Base-by-base conservation (phyloP, 352 stramenopile species). In the Bremia lactucae region DNA sequence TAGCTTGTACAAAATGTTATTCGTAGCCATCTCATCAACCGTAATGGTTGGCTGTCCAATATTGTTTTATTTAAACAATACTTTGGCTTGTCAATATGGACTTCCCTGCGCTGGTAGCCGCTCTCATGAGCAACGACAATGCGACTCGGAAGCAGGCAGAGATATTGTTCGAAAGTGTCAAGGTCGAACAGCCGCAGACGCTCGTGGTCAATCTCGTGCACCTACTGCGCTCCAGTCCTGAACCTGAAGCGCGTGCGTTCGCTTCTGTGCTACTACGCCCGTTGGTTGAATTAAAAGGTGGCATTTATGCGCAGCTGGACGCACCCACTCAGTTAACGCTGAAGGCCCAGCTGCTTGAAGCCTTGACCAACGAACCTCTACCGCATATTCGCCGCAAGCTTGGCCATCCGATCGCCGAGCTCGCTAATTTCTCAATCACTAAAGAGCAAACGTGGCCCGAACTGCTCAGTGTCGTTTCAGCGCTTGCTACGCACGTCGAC, bases 311-410 rank as follows among this genome's bases (percentile, higher is more conserved):
- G 14, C 42, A 72, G 39, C 62, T 89, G 29, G 69, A 89, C 34
- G 56, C 54, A 15, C n/a, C 54, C 18, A 43, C 72, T 23, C 73
- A 85, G 53, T 35, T 42, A 21, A 55, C 56, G 25, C 55, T 93
- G 51, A 88, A 87, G 56, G 51, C 52, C 34, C 65, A 90, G 59
- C 62, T 93, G 46, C 60, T 93, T 20, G 71, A 86, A 40, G 69
- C 75, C 14, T 55, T 93, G 8, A 49, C 55, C 18, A 46, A 38
- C 24, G 80, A 93, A 52, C 68, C 80, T 0, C 54, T 88, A 6
- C 63, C 77, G 9, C 70, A 83, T 49, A 72, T 93, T 46, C 80
- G 80, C 23, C 80, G 78, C 52, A 93, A 93, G 59, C 62, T 93
- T 8, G 72, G 65, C 34, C 72, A 93, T 54, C 52, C 79, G 1